Evolutionary conservation across 768 basidiomycete species (phyloP).

Genomic region (Boletus insuetus): DNA sequence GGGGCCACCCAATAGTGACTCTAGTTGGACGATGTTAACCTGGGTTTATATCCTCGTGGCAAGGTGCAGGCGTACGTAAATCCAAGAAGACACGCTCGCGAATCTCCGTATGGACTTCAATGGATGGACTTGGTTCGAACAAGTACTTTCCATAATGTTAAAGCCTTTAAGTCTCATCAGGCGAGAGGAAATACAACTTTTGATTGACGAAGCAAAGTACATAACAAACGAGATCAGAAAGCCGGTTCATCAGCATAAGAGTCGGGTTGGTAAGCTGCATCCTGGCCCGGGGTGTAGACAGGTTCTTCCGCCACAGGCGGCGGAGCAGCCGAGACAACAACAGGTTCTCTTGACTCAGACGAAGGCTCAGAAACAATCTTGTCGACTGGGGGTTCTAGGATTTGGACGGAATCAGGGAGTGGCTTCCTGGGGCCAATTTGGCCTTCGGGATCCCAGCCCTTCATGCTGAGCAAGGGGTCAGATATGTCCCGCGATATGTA

Average conservation of each 20-base stretch:
- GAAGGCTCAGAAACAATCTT: conserved; percentile 86
- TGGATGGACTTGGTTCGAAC: no score
- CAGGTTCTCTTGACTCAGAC: conserved; percentile 83
- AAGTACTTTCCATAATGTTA: no score
- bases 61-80: not conserved
- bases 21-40: not conserved
- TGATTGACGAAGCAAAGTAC: conserved; percentile 15
- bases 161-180: not conserved
- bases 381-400: conserved; percentile 86
- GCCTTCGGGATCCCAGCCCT: conserved; percentile 92
- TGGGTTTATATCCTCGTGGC: not conserved
- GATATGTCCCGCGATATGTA: not conserved
- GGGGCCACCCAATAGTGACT: not conserved
- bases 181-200: conserved; percentile 12
- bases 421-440: conserved; percentile 86
- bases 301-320: conserved; percentile 56
- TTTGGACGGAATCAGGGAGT: conserved; percentile 91
- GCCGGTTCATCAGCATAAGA: conserved; percentile 48
- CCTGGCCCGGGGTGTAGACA: conserved; percentile 22
- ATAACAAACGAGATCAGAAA: conserved; percentile 46
- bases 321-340: conserved; percentile 45
- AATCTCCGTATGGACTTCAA: no score
- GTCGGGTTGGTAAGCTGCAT: conserved; percentile 39
- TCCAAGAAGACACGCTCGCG: not conserved
- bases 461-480: conserved; percentile 67